phyloP scores from a whole-genome alignment of 371 early-diverging fungal genomes.

The Apophysomyces ossiformis region DNA sequence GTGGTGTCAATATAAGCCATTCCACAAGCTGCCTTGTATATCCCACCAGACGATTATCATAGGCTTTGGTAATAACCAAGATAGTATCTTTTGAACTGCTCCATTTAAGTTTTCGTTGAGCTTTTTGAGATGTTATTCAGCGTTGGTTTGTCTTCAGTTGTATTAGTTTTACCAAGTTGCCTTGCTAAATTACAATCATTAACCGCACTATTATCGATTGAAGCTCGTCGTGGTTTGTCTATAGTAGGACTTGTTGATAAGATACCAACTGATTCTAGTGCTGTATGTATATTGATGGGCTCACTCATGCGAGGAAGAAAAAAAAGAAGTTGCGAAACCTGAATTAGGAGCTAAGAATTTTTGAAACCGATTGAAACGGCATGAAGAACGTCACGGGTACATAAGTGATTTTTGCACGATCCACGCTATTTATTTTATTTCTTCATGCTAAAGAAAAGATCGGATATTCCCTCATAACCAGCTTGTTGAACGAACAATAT shows the following conservation, averaged over 20 bases:
- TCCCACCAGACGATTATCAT: constrained; percentile 70
- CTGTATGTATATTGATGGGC: neutral
- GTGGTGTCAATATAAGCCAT: constrained; percentile 73
- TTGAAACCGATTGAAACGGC: neutral
- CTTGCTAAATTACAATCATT: constrained; percentile 3
- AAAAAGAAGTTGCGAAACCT: neutral
- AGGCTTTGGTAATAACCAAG: constrained; percentile 86
- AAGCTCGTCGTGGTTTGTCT: constrained; percentile 2
- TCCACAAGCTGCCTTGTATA: constrained; percentile 78
- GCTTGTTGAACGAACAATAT: too few relatives aligned
- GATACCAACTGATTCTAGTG: neutral
- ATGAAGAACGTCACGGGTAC: neutral
- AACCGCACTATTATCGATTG: constrained; percentile 2
- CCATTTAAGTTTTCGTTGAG: constrained; percentile 36
- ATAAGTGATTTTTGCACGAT: too few relatives aligned
- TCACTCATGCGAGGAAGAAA: neutral
- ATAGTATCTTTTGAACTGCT: constrained; percentile 60
- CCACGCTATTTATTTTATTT: neutral
- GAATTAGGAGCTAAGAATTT: neutral
- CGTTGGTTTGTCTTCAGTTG: neutral
- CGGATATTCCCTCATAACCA: too few relatives aligned
- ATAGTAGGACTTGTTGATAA: neutral
- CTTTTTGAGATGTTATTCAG: neutral
- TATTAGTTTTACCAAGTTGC: neutral
- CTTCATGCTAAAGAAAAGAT: too few relatives aligned